phyloP scores from a whole-genome alignment of 495 filamentous ascomycete genomes.

The Pseudomonodictys pantanalensis region DNA sequence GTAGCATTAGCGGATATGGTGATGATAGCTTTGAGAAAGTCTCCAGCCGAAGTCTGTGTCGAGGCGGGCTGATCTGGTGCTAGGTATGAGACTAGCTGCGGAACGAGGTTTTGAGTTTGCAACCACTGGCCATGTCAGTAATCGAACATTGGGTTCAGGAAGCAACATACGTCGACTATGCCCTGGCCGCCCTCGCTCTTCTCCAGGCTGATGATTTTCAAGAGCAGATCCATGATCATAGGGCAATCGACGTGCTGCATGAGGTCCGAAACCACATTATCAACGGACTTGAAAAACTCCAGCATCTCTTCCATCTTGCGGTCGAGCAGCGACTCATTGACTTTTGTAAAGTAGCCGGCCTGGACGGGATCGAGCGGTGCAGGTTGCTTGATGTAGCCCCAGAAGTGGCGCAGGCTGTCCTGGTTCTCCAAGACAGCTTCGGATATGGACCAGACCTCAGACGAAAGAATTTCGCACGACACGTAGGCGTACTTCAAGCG shows the following conservation, averaged over 20 bases:
- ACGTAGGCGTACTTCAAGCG: constrained; percentile 88
- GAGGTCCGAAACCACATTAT: constrained; percentile 77
- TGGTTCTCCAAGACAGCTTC: constrained; percentile 88
- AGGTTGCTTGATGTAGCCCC: constrained; percentile 78
- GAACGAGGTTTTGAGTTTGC: constrained; percentile 85
- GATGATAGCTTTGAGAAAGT: constrained; percentile 98
- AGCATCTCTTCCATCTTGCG: constrained; percentile 98
- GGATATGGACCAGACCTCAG: constrained; percentile 93
- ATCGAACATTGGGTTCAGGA: not conserved
- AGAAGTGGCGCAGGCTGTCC: constrained; percentile 74
- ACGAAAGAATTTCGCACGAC: constrained; percentile 87
- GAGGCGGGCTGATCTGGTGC: constrained; percentile 76
- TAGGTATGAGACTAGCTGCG: constrained; percentile 80
- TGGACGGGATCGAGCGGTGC: constrained; percentile 85
- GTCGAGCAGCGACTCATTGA: constrained; percentile 93
- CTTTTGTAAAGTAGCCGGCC: constrained; percentile 97
- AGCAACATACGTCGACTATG: constrained; percentile 78
- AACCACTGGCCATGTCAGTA: constrained; percentile 67
- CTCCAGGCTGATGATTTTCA: constrained; percentile 97
- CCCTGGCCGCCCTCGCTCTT: constrained; percentile 88
- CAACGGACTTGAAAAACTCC: constrained; percentile 75
- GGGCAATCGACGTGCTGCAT: constrained; percentile 94
- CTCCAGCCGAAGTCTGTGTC: constrained; percentile 93
- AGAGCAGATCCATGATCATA: constrained; percentile 95
- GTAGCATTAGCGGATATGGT: constrained; percentile 98